Percentiles rank a stretch among this genome's conserved stretches.
Evolutionary conservation across 768 basidiomycete species (phyloP).

Genomic region (Filobasidium floriforme): DNA sequence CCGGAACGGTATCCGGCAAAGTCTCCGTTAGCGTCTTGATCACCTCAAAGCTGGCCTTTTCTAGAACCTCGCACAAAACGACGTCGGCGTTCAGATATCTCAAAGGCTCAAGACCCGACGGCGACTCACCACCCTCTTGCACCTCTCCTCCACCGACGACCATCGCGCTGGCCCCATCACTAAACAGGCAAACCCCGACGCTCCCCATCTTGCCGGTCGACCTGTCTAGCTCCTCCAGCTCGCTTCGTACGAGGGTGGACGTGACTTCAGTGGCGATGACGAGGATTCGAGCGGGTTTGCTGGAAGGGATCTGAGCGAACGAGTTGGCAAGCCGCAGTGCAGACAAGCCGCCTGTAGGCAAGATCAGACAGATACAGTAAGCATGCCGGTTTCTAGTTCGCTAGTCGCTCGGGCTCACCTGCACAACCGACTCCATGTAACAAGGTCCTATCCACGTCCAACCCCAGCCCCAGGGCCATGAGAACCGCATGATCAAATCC

Average conservation of each 20-base stretch:
- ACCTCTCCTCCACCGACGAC: slow-evolving; percentile 24
- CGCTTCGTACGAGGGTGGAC: slow-evolving; percentile 21
- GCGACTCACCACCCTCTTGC: slow-evolving; percentile 16
- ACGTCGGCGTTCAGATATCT: slow-evolving; percentile 7
- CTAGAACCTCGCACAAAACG: neutral
- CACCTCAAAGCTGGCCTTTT: slow-evolving; percentile 25
- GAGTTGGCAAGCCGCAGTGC: slow-evolving; percentile 23
- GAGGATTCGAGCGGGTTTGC: slow-evolving; percentile 19
- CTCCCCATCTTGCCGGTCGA: slow-evolving; percentile 20
- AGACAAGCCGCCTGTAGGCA: slow-evolving; percentile 20
- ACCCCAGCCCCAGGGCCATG: slow-evolving; percentile 19
- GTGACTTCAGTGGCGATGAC: slow-evolving; percentile 27
- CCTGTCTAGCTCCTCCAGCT: slow-evolving; percentile 22
- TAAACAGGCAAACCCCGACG: slow-evolving; percentile 26
- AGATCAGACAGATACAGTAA: no score
- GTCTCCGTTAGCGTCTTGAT: slow-evolving; percentile 24
- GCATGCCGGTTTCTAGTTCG: no score
- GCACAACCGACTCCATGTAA: slow-evolving; percentile 29
- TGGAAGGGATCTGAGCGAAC: slow-evolving; percentile 10
- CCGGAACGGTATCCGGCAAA: slow-evolving; percentile 22
- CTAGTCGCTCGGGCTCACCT: neutral
- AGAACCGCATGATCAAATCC: slow-evolving; percentile 25
- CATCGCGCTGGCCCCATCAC: slow-evolving; percentile 29
- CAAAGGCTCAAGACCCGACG: slow-evolving; percentile 19
- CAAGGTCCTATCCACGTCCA: slow-evolving; percentile 22